Percentiles rank a stretch among this genome's conserved stretches.
phyloP scores from a whole-genome alignment of 768 basidiomycete species.

The Phylloporus scabripes region DNA sequence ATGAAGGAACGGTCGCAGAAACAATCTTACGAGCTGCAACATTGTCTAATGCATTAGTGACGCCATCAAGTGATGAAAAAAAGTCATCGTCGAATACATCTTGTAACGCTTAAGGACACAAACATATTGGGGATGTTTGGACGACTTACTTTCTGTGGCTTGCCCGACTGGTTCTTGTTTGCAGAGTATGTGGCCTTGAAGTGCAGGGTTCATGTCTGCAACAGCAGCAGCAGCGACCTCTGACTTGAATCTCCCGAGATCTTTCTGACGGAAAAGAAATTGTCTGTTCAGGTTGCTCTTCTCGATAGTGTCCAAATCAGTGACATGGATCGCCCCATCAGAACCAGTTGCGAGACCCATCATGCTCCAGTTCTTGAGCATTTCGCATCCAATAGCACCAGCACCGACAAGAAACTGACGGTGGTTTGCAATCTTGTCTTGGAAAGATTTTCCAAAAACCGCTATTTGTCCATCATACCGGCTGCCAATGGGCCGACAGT shows the following conservation, averaged over 20 bases:
- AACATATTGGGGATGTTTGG: neutral
- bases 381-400: conserved; percentile 99
- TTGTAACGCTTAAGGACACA: conserved; percentile 30
- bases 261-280: conserved; percentile 95
- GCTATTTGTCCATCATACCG: conserved; percentile 95
- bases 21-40: conserved; percentile 78
- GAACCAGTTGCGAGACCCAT: conserved; percentile 86
- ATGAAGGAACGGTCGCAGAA: neutral
- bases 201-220: conserved; percentile 90
- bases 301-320: conserved; percentile 98
- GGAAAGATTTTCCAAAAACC: conserved; percentile 91
- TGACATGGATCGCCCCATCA: conserved; percentile 82
- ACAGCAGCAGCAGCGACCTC: conserved; percentile 91
- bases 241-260: conserved; percentile 94
- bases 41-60: conserved; percentile 97
- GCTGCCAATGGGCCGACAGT: conserved; percentile 74
- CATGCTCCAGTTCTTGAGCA: conserved; percentile 99
- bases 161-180: conserved; percentile 93
- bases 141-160: conserved; percentile 79
- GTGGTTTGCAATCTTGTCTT: conserved; percentile 83
- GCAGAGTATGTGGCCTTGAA: conserved; percentile 78
- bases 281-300: conserved; percentile 98
- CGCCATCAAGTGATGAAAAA: conserved; percentile 83
- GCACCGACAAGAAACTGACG: conserved; percentile 96
- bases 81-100: conserved; percentile 86